Evolutionary conservation across 257 asterid genomes (phyloP).

Genomic region (Marsdenia floribunda): DNA sequence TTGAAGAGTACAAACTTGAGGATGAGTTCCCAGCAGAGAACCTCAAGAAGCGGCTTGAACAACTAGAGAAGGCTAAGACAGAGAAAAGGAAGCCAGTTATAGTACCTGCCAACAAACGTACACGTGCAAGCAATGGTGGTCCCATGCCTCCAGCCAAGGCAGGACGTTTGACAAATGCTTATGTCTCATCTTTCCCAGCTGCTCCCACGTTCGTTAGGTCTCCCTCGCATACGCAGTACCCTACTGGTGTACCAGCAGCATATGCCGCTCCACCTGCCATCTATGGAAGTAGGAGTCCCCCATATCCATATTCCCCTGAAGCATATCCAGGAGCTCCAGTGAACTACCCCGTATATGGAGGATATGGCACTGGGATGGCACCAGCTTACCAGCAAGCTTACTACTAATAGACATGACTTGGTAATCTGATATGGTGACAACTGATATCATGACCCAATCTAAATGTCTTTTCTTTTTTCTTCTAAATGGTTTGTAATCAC

Average conservation of each 20-base stretch:
- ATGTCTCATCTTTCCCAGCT: slow-evolving; percentile 93
- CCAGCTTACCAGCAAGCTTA: slow-evolving; percentile 93
- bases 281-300: slow-evolving; percentile 68
- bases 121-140: slow-evolving; percentile 86
- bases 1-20: slow-evolving; percentile 93
- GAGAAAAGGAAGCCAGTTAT: slow-evolving; percentile 81
- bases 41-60: slow-evolving; percentile 89
- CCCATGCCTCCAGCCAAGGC: slow-evolving; percentile 99
- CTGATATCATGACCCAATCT: slow-evolving; percentile 71
- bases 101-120: slow-evolving; percentile 85
- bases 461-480: slow-evolving; percentile 35
- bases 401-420: slow-evolving; percentile 72
- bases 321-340: slow-evolving; percentile 73
- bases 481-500: slow-evolving; percentile 81
- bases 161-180: slow-evolving; percentile 95
- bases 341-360: slow-evolving; percentile 69
- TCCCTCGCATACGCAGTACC: slow-evolving; percentile 79
- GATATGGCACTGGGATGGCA: slow-evolving; percentile 67
- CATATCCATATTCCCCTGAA: slow-evolving; percentile 82
- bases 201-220: slow-evolving; percentile 76
- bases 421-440: slow-evolving; percentile 49
- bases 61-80: slow-evolving; percentile 65
- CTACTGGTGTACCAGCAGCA: slow-evolving; percentile 59
- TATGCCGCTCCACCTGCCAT: slow-evolving; percentile 66
- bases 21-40: slow-evolving; percentile 72